Percentiles rank a stretch among this genome's conserved stretches.
phyloP scores from a whole-genome alignment of 176 grass and related monocot species.

The Ampelocalamus luodianensis region DNA sequence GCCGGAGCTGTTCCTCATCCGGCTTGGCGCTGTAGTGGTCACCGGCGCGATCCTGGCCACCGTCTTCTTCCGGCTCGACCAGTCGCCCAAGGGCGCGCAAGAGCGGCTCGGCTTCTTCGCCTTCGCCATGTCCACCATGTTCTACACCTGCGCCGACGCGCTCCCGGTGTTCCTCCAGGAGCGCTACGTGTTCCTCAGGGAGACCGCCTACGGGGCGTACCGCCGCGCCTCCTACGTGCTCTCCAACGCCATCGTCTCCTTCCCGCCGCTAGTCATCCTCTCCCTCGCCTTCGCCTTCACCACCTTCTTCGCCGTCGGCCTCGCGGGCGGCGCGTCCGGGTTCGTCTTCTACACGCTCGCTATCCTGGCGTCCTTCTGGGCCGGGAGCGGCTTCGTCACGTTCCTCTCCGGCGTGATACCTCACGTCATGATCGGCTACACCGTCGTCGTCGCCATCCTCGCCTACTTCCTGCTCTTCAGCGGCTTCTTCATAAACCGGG shows the following conservation, averaged over 20 bases:
- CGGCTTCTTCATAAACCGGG: conserved; percentile 93
- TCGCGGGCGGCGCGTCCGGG: conserved; percentile 65
- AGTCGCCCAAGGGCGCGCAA: conserved; percentile 79
- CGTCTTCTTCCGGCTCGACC: conserved; percentile 79
- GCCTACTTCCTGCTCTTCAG: conserved; percentile 94
- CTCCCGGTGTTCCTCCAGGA: conserved; percentile 94
- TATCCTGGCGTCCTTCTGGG: conserved; percentile 85
- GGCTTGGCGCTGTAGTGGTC: conserved; percentile 61
- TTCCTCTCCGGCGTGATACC: conserved; percentile 84
- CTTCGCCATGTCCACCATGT: conserved; percentile 98
- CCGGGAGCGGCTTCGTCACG: conserved; percentile 86
- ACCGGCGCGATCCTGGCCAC: conserved; percentile 54
- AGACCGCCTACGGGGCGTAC: conserved; percentile 97
- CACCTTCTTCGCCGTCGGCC: conserved; percentile 91
- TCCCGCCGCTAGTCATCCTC: conserved; percentile 82
- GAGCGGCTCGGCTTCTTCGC: conserved; percentile 97
- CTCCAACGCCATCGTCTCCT: conserved; percentile 83
- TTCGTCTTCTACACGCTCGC: conserved; percentile 80
- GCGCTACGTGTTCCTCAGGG: conserved; percentile 81
- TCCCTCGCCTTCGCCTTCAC: conserved; percentile 77
- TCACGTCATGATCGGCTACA: conserved; percentile 86
- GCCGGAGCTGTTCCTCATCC: conserved; percentile 73
- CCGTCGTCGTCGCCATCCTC: conserved; percentile 74
- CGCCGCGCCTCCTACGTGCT: conserved; percentile 90
- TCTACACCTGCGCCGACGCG: conserved; percentile 94